A percentile compares a stretch with the other conserved stretches of the same genome.
These are phyloP conservation scores for Fusarium sp. DNA, from an alignment of 2,329 filamentous ascomycete genomes.

Conservation along the genomic window DNA sequence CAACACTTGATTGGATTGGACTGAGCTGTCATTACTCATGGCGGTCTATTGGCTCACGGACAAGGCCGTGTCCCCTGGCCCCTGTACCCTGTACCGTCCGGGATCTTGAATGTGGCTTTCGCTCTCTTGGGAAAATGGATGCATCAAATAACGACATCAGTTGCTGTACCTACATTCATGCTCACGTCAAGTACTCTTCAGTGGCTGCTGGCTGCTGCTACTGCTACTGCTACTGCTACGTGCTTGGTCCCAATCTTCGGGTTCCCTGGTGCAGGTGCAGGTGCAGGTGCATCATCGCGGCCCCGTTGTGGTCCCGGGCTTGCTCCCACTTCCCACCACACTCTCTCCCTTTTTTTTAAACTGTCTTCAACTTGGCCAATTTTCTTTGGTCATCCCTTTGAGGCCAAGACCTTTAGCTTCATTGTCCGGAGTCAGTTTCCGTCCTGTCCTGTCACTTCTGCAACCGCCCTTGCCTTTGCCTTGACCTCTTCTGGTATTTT, in stretches of 20 bases:
- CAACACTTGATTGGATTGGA: constrained; percentile 39
- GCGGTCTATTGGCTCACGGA: constrained; percentile 37
- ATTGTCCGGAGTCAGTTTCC: constrained; percentile 21
- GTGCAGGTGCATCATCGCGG: constrained; percentile 9
- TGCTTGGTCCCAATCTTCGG: neutral
- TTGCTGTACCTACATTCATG: neutral
- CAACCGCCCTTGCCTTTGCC: constrained; percentile 18
- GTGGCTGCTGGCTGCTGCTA: neutral
- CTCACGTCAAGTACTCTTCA: neutral
- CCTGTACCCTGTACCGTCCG: constrained; percentile 5
- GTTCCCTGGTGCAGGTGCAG: neutral
- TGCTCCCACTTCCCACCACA: constrained; percentile 26
- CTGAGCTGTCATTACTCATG: constrained; percentile 7
- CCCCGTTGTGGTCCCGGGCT: constrained; percentile 19
- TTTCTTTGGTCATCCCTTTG: constrained; percentile 19
- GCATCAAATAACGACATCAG: constrained; percentile 30
- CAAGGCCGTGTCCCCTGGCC: constrained; percentile 20
- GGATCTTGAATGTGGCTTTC: constrained; percentile 23
- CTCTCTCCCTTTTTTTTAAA: constrained; percentile 8
- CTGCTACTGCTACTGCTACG: no score
- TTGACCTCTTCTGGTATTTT: constrained; percentile 9
- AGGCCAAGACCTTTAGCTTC: constrained; percentile 27
- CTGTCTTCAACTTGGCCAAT: constrained; percentile 3
- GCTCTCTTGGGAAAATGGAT: constrained; percentile 9
- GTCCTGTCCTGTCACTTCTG: constrained; percentile 8